These are phyloP conservation scores for Lactifluus hygrophoroides DNA, from an alignment of 768 basidiomycete genomes.

Conservation along the genomic window DNA sequence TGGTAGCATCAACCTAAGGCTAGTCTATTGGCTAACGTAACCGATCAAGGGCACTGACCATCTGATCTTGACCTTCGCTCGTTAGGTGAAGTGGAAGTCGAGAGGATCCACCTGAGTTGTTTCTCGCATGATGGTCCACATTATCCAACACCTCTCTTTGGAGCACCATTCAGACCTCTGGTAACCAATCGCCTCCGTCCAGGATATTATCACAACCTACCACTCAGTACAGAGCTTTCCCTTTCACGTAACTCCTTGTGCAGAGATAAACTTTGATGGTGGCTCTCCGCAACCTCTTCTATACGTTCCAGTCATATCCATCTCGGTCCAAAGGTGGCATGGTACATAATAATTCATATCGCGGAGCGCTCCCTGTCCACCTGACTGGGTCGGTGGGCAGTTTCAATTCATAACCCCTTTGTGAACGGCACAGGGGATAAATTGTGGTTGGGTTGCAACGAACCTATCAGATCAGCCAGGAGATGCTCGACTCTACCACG, in stretches of 20 bases:
- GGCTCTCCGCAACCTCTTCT: background rate
- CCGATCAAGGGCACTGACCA: background rate
- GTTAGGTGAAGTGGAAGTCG: background rate
- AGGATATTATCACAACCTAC: background rate
- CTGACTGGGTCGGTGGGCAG: no score
- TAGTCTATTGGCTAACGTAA: background rate
- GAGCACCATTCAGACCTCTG: no score
- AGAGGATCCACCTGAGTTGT: background rate
- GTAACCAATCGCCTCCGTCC: background rate
- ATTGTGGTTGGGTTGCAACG: no score
- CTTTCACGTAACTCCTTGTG: background rate
- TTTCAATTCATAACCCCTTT: no score
- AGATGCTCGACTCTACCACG: background rate
- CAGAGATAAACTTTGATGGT: constrained; percentile 1
- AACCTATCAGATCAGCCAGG: no score
- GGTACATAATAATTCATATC: no score
- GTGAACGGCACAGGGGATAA: no score
- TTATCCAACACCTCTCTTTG: no score
- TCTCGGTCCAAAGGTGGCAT: no score
- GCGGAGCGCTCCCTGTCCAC: no score
- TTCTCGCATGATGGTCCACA: no score
- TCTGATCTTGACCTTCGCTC: background rate
- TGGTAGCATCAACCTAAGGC: background rate
- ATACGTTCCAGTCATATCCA: no score
- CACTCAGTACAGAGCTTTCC: background rate